Conservation (phyloP, 129 eudicot species). For the Artemisia tridentata region DNA sequence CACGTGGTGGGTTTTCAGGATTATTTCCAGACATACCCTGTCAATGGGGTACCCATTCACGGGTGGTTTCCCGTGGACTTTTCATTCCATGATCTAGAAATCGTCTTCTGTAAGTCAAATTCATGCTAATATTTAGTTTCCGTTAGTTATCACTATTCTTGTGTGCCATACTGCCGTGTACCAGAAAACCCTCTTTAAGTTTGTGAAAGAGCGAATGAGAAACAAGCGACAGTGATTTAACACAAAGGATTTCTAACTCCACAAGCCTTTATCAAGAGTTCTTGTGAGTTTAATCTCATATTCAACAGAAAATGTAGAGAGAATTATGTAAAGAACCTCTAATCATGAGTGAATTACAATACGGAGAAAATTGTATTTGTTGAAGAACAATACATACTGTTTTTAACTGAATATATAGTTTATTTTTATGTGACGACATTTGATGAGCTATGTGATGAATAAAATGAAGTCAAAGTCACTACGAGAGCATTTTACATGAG, state of each 20-base stretch:
- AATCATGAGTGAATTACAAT: neutral
- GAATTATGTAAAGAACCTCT: neutral
- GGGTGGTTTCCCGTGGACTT: constrained; percentile 61
- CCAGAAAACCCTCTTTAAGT: constrained; percentile 6
- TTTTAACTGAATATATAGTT: neutral
- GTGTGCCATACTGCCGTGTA: constrained; percentile 5
- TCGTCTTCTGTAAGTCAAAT: constrained; percentile 48
- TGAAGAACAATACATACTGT: neutral
- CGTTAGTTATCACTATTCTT: neutral
- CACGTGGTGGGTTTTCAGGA: constrained; percentile 62
- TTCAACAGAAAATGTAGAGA: no score
- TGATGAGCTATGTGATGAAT: neutral
- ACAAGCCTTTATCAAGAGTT: no score
- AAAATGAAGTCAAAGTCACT: neutral
- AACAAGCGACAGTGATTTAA: no score
- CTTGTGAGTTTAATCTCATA: no score
- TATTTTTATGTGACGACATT: neutral
- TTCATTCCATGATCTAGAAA: constrained; percentile 36
- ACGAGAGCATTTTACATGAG: neutral
- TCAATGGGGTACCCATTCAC: constrained; percentile 31
- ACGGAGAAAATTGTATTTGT: neutral
- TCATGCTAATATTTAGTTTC: neutral
- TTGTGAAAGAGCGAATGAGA: neutral
- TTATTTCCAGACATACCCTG: constrained; percentile 44
- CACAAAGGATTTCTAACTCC: no score